Conservation (phyloP, 108 stramenopile species). For the Pelagomonas calceolata region DNA sequence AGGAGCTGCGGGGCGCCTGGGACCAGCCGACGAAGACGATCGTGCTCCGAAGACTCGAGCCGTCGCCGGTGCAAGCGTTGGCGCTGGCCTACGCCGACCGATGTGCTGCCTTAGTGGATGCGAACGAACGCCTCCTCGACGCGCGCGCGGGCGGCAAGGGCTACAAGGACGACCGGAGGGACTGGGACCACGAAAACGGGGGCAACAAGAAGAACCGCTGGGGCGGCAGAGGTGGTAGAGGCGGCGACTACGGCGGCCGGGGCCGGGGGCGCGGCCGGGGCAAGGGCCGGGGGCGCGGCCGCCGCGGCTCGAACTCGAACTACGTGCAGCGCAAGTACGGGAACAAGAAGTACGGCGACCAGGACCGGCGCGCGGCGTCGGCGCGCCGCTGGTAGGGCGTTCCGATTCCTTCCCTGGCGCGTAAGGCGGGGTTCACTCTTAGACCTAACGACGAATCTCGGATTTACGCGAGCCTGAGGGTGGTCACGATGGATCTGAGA, state of each 20-base stretch:
- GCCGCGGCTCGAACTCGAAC: background rate
- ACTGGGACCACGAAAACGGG: too few species aligned
- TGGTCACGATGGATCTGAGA: too few species aligned
- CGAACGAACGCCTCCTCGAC: constrained; percentile 88
- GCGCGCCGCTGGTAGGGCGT: too few species aligned
- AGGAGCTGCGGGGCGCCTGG: constrained; percentile 89
- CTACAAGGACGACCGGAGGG: constrained; percentile 53
- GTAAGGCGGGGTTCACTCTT: too few species aligned
- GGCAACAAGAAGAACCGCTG: constrained; percentile 19
- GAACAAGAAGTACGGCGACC: too few species aligned
- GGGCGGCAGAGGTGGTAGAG: constrained; percentile 7
- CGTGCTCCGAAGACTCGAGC: constrained; percentile 68
- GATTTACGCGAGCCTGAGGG: too few species aligned
- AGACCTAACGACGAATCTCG: too few species aligned
- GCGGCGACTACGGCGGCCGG: constrained; percentile 13
- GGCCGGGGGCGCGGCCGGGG: constrained; percentile 17
- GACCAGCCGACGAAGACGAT: constrained; percentile 94
- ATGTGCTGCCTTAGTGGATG: constrained; percentile 73
- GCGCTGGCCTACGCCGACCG: constrained; percentile 87
- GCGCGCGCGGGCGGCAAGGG: constrained; percentile 65
- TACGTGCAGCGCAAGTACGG: too few species aligned
- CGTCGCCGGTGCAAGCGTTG: constrained; percentile 72
- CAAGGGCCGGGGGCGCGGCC: background rate
- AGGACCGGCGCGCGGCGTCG: too few species aligned
- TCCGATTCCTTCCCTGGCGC: too few species aligned